Evolutionary conservation across 345 rosid species (phyloP), one percentile per base, ranked within the genome.

Genomic region (thale cress (Arabidopsis thaliana)): DNA sequence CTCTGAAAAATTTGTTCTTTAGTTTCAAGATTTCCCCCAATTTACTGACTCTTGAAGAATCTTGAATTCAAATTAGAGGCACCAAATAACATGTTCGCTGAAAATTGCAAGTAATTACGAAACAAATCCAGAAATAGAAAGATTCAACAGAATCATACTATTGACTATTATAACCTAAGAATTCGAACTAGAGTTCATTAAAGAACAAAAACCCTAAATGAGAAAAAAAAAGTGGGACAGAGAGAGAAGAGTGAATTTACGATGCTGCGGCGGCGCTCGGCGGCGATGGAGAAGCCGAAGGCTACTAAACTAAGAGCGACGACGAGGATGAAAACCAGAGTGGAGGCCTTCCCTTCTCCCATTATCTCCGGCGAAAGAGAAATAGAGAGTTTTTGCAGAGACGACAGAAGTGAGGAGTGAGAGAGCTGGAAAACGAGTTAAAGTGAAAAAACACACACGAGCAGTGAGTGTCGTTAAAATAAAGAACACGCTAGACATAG

Each of bases 251-350:
- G 34, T 25, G 70, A 45, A 45, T 73, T 78, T 79, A 95, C 99
- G 65, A 78, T 78, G 86, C 97, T 92, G 53, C 97, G 82, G 57
- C 97, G 83, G 59, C 97, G 90, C 84, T 92, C 99, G 24, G 99
- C 99, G 61, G 99, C 99, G 79, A 95, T 77, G 83, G 99, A 82
- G 77, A 92, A 94, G 44, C 97, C 97, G 64, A 95, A 95, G 24
- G 99, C 97, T 20, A 92, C 88, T 72, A 95, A 84, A 73, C 97
- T 75, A n/a, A 92, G 91, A 28, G 87, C 80, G 53, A 92, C 86
- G 72, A 90, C 89, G 13, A 89, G 77, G 68, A 95, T 71, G 78
- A 90, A 87, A 13, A 95, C 96, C 5, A 95, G 75, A 48, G 89
- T 85, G 4, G 91, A 90, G 57, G 90, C 92, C 72, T 83, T 87